These are phyloP conservation scores for Macrolepiota fuliginosa DNA, from an alignment of 768 basidiomycete species.

Conservation along the genomic window DNA sequence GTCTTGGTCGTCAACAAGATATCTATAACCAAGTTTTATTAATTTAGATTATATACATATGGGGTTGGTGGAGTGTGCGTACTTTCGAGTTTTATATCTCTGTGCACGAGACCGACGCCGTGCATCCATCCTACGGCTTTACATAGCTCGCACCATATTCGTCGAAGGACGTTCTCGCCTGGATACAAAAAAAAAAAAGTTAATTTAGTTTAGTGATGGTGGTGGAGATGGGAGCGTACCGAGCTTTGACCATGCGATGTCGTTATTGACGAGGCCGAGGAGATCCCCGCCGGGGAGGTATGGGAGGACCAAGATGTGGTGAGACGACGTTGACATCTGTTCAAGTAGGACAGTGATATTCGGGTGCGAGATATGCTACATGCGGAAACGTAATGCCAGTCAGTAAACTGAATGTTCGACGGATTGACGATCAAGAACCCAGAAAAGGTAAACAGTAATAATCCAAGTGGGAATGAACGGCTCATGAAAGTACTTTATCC, in stretches of 20 bases:
- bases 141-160: conserved; percentile 77
- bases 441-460: neutral
- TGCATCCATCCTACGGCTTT: conserved; percentile 88
- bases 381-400: conserved; percentile 4
- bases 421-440: too few species aligned
- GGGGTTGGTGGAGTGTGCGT: conserved; percentile 19
- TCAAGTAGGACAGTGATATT: conserved; percentile 72
- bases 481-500: too few species aligned
- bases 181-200: too few species aligned
- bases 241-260: conserved; percentile 40
- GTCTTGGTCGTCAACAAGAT: conserved; percentile 63
- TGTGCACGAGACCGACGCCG: conserved; percentile 78
- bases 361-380: conserved; percentile 76
- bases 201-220: conserved; percentile 1
- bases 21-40: conserved; percentile 38
- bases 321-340: conserved; percentile 66
- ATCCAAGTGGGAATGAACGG: too few species aligned
- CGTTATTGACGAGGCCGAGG: conserved; percentile 68
- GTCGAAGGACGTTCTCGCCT: conserved; percentile 52
- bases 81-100: conserved; percentile 90
- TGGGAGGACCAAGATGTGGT: conserved; percentile 80
- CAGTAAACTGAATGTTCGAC: too few species aligned
- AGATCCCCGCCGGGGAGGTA: conserved; percentile 79
- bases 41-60: neutral
- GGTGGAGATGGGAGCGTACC: conserved; percentile 21